Conservation (phyloP, 352 stramenopile genomes). For the Albugo laibachii region DNA sequence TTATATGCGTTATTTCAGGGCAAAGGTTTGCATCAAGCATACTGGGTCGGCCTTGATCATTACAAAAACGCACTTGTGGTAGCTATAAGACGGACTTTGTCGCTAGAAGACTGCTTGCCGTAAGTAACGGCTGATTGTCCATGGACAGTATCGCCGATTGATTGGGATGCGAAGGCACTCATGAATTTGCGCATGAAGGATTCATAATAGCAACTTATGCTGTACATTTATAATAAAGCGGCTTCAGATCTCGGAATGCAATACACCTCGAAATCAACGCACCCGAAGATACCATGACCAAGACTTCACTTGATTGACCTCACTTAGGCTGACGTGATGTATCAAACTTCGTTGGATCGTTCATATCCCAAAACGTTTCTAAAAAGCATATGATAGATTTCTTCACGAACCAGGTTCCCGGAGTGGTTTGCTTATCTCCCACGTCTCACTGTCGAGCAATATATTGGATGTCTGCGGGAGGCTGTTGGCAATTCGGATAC, state of each 20-base stretch:
- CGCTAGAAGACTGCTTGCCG: slow-evolving; percentile 72
- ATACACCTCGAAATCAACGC: slow-evolving; percentile 34
- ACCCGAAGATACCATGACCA: too few relatives aligned
- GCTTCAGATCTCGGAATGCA: slow-evolving; percentile 59
- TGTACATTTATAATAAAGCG: slow-evolving; percentile 44
- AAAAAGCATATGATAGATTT: too few relatives aligned
- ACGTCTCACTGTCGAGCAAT: too few relatives aligned
- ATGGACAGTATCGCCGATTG: slow-evolving; percentile 41
- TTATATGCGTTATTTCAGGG: slow-evolving; percentile 68
- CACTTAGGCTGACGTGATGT: too few relatives aligned
- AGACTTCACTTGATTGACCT: too few relatives aligned
- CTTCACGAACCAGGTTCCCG: too few relatives aligned
- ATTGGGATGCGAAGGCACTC: slow-evolving; percentile 39
- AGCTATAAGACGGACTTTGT: slow-evolving; percentile 70
- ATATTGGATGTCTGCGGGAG: too few relatives aligned
- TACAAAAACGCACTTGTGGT: slow-evolving; percentile 52
- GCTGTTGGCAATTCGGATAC: too few relatives aligned
- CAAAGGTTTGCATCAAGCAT: slow-evolving; percentile 56
- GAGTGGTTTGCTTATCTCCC: too few relatives aligned
- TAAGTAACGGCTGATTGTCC: slow-evolving; percentile 73
- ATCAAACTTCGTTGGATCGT: too few relatives aligned
- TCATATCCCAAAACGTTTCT: too few relatives aligned
- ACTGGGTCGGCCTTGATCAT: slow-evolving; percentile 65
- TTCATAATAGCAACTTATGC: slow-evolving; percentile 58
- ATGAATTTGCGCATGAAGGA: slow-evolving; percentile 63